Base-by-base conservation (phyloP, 495 filamentous ascomycete species). In the Massariosphaeria phaeospora region DNA sequence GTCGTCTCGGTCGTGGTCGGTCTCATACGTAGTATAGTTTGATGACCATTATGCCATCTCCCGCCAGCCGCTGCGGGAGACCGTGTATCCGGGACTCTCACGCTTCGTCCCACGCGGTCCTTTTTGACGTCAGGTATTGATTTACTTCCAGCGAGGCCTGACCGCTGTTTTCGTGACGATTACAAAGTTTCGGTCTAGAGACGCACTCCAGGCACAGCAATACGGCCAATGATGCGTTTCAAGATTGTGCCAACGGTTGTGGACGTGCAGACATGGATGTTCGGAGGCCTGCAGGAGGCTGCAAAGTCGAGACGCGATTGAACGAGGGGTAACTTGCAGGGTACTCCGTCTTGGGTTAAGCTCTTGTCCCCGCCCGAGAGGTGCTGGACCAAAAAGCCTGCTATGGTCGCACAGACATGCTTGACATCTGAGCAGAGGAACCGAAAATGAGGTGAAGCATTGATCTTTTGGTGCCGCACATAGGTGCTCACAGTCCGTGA, bases 191-290 rank as follows among this genome's bases (percentile, higher is more conserved):
- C n/a, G n/a, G n/a, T n/a, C n/a, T n/a, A n/a, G n/a, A n/a, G n/a
- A n/a, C 30, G 41, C 41, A 44, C 15, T 9, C 24, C n/a, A 17
- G 23, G 23, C 21, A 15, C 23, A 15, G 29, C 43, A 15, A 17
- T 15, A 11, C 31, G 34, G 13, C 52, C 43, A 58, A 49, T 51
- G 40, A 46, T 39, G 55, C 18, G 55, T 58, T 52, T 58, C 55
- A 52, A 38, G 31, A 49, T 21, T 51, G 47, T 58, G 55, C 52
- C 42, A 30, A 21, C 23, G 3, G 18, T 12, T 13, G 20, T 45
- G 18, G 46, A 35, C 48, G 26, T 58, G 55, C 55, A 51, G 38
- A 3, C 9, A 26, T 38, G 29, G 38, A 29, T 25, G 39, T 26
- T 17, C 5, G 39, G 34, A 24, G 25, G 10, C 55, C 47, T 58